A percentile compares a stretch with the other conserved stretches of the same genome.
Evolutionary conservation across 2,329 filamentous ascomycete species (phyloP).

Genomic region (Penicillium sp.): DNA sequence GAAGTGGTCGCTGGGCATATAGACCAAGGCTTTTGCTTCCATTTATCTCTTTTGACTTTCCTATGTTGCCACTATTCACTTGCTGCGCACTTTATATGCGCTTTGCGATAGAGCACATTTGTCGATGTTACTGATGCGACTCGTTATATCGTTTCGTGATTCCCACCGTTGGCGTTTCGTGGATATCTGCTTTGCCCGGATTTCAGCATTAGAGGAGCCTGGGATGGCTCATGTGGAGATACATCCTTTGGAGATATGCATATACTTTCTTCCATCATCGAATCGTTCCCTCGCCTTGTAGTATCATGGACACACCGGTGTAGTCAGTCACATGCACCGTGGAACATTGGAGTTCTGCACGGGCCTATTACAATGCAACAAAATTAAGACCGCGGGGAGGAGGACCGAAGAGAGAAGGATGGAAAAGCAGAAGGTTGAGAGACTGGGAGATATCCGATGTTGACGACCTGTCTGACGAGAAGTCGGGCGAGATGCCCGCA

Average conservation of each 20-base stretch:
- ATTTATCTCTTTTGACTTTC: slow-evolving; percentile 2
- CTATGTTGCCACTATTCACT: neutral
- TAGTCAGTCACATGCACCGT: too few species aligned
- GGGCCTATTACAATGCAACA: too few species aligned
- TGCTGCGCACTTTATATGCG: slow-evolving; percentile 5
- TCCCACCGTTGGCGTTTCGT: slow-evolving; percentile 21
- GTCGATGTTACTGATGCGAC: slow-evolving; percentile 7
- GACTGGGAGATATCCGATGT: too few species aligned
- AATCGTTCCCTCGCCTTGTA: too few species aligned
- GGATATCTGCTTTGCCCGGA: slow-evolving; percentile 9
- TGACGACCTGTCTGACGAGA: too few species aligned
- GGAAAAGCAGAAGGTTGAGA: too few species aligned
- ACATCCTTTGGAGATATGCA: slow-evolving; percentile 9
- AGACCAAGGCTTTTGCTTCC: slow-evolving; percentile 20
- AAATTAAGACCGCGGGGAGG: too few species aligned
- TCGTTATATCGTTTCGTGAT: slow-evolving; percentile 13
- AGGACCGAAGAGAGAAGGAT: too few species aligned
- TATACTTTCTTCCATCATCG: neutral
- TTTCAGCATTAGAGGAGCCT: slow-evolving; percentile 16
- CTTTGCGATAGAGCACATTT: slow-evolving; percentile 12
- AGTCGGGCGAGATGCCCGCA: too few species aligned
- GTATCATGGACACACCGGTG: too few species aligned
- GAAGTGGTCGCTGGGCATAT: slow-evolving; percentile 66
- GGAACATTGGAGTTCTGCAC: too few species aligned
- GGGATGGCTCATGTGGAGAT: slow-evolving; percentile 13